phyloP scores from a whole-genome alignment of 176 grass and related monocot genomes.

The Pontederia paniculata region DNA sequence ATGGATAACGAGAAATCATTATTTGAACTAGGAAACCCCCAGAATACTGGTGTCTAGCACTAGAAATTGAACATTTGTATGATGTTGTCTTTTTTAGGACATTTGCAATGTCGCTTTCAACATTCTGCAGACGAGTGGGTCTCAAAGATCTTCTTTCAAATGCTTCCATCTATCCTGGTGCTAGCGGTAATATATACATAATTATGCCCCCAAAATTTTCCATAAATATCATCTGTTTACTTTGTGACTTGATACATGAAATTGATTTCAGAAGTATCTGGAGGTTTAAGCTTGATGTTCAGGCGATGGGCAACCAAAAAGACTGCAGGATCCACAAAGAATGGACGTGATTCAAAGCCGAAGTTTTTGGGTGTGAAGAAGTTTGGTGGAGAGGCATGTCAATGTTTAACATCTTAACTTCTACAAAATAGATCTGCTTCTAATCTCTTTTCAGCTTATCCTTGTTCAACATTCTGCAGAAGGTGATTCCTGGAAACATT shows the following conservation, averaged over 20 bases:
- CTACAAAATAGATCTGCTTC: not conserved
- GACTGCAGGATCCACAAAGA: constrained; percentile 64
- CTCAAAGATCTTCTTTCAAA: constrained; percentile 63
- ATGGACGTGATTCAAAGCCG: constrained; percentile 71
- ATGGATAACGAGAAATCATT: too few species aligned
- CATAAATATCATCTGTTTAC: not conserved
- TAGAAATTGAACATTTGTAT: too few species aligned
- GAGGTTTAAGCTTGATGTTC: constrained; percentile 49
- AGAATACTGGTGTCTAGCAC: too few species aligned
- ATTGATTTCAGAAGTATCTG: constrained; percentile 47
- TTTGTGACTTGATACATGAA: not conserved
- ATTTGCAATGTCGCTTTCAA: constrained; percentile 33
- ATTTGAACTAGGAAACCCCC: too few species aligned
- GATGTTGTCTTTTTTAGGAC: not conserved
- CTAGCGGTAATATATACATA: constrained; percentile 26
- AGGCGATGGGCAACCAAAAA: constrained; percentile 90
- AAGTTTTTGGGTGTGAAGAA: constrained; percentile 93
- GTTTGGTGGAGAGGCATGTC: constrained; percentile 65
- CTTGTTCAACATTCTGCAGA: constrained; percentile 15
- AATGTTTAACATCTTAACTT: not conserved
- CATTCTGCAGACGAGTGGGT: constrained; percentile 54
- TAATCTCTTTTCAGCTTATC: not conserved
- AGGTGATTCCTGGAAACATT: constrained; percentile 62
- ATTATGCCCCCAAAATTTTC: constrained; percentile 7
- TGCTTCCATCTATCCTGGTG: constrained; percentile 33